Evolutionary conservation across 2,329 filamentous ascomycete genomes (phyloP), one percentile per base, ranked within the genome.

Genomic region (Botrytis sinoallii): DNA sequence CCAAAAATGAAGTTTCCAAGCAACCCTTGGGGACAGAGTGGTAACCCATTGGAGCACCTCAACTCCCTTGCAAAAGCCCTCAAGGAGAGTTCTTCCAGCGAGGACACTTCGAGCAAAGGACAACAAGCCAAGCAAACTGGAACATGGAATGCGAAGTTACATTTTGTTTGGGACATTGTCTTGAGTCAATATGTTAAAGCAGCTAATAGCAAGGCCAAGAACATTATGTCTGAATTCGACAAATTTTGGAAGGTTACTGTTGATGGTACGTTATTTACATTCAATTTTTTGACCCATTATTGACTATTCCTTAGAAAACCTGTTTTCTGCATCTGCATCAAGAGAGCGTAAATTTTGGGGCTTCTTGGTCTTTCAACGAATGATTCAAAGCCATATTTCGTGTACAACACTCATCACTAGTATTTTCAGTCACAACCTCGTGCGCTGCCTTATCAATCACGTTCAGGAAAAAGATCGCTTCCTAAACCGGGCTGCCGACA

Each of bases 301-400:
- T 79, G 71, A 80, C 59, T 52, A 46, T 72, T 18, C 3, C 64
- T 0, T 76, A 95, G 93, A 95, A 80, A 92, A 92, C 14, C 86
- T 98, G 5, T 98, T 98, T 81, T 91, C 93, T 9, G 89, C 91
- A 73, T 90, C 88, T 18, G 92, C 95, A 12, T 97, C 94, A 1
- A 90, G 95, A 61, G 93, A 95, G 78, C 92, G 97, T 73, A 98
- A 98, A 82, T 94, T 93, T 79, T 94, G 94, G 82, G 96, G 96
- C 0, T 95, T 98, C 83, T 90, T 95, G 79, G 88, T 98, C 3
- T 93, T 98, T 79, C 90, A 92, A 78, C 93, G 92, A 79, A 89
- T 94, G 78, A 84, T 98, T 6, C 84, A 87, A 63, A 84, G 84
- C 5, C 82, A 88, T 14, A 84, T 85, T 46, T 85, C 79, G 80